A percentile compares a stretch with the other conserved stretches of the same genome.
Evolutionary conservation across 257 asterid species (phyloP).

Genomic region (Solanum virginianum): DNA sequence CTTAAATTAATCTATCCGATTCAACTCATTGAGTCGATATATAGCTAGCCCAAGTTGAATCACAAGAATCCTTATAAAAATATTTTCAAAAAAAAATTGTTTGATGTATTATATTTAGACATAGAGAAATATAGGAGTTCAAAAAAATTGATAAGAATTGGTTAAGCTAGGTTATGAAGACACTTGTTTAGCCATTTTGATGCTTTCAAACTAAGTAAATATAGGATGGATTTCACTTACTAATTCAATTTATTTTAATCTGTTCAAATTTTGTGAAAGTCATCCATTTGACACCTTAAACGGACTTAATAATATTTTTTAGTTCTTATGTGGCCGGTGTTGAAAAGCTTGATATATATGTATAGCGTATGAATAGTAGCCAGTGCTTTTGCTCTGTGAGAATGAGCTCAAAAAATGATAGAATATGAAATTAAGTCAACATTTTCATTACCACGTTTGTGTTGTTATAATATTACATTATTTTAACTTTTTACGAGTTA

Average conservation of each 20-base stretch:
- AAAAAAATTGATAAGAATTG: background rate
- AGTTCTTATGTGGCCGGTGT: background rate
- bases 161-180: background rate
- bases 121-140: background rate
- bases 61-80: background rate
- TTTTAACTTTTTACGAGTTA: background rate
- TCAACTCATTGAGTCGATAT: background rate
- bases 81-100: too few species aligned
- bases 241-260: background rate
- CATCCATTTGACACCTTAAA: background rate
- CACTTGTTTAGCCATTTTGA: background rate
- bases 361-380: background rate
- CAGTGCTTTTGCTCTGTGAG: background rate
- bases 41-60: background rate
- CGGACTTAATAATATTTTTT: background rate
- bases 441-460: background rate
- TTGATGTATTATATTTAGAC: too few species aligned
- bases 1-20: background rate
- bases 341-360: background rate
- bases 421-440: background rate
- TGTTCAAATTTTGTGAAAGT: accelerated
- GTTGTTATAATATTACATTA: background rate
- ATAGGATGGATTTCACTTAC: background rate
- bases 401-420: background rate
- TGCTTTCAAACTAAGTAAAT: background rate